Conservation (phyloP, 169 alveolate species). For the Eimeria necatrix region DNA sequence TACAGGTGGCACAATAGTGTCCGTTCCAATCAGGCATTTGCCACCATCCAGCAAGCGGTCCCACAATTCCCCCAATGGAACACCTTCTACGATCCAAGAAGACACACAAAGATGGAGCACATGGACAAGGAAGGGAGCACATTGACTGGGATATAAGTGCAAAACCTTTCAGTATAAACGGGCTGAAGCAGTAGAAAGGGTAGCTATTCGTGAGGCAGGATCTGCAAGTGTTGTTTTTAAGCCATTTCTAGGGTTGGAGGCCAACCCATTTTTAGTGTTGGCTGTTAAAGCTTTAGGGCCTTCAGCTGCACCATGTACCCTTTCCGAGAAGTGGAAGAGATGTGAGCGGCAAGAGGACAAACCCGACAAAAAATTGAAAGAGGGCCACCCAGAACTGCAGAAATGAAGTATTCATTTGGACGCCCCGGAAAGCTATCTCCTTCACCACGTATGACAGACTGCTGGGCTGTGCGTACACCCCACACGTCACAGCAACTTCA, state of each 20-base stretch:
- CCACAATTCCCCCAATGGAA: conserved; percentile 20
- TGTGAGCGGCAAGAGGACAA: conserved; percentile 81
- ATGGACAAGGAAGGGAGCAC: too few species aligned
- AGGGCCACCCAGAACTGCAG: conserved; percentile 83
- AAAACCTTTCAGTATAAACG: too few species aligned
- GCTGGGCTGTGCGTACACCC: conserved; percentile 37
- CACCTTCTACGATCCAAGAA: neutral
- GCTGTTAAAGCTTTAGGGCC: neutral
- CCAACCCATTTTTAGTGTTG: too few species aligned
- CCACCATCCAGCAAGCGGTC: conserved; percentile 55
- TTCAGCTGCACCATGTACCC: neutral
- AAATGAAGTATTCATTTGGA: conserved; percentile 76
- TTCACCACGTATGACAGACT: conserved; percentile 78
- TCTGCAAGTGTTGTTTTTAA: too few species aligned
- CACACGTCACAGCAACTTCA: neutral
- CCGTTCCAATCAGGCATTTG: conserved; percentile 73
- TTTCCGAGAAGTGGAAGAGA: conserved; percentile 82
- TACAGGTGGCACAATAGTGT: neutral
- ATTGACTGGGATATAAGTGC: too few species aligned
- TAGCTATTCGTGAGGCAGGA: too few species aligned
- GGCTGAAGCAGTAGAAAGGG: too few species aligned
- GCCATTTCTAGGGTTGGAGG: too few species aligned
- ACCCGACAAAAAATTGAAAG: conserved; percentile 83
- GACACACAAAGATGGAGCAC: too few species aligned
- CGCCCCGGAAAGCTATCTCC: conserved; percentile 82